phyloP scores from a whole-genome alignment of 1,284 basidiomycete genomes.

The Ustilago shanxiensis region DNA sequence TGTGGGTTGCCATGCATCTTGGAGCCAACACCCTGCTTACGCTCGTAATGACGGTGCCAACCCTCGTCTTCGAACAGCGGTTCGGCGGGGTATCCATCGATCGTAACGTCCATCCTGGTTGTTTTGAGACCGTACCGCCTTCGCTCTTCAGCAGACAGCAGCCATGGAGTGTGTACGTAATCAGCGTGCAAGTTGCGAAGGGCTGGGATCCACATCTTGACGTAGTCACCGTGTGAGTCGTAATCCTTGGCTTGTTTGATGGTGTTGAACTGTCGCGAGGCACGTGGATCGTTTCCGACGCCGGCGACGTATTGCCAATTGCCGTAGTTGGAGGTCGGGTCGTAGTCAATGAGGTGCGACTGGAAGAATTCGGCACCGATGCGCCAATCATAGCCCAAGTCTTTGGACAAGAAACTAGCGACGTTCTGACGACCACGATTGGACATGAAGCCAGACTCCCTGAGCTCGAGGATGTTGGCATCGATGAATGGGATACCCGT shows the following conservation, averaged over 20 bases:
- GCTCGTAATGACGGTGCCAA: slow-evolving; percentile 63
- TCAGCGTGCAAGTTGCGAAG: slow-evolving; percentile 70
- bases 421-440: slow-evolving; percentile 75
- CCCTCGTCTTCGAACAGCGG: slow-evolving; percentile 61
- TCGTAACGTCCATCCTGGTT: slow-evolving; percentile 58
- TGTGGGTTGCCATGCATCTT: slow-evolving; percentile 66
- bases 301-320: slow-evolving; percentile 72
- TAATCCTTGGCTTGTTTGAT: slow-evolving; percentile 75
- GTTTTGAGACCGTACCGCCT: slow-evolving; percentile 61
- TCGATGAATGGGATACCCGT: slow-evolving; percentile 75
- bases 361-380: slow-evolving; percentile 75
- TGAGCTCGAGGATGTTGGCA: slow-evolving; percentile 74
- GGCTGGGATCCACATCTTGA: slow-evolving; percentile 73
- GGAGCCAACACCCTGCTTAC: slow-evolving; percentile 61
- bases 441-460: slow-evolving; percentile 71
- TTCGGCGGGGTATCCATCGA: slow-evolving; percentile 56
- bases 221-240: slow-evolving; percentile 73
- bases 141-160: slow-evolving; percentile 55
- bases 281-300: slow-evolving; percentile 75
- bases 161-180: slow-evolving; percentile 66
- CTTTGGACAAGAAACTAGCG: slow-evolving; percentile 74
- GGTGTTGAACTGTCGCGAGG: slow-evolving; percentile 74
- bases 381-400: slow-evolving; percentile 73
- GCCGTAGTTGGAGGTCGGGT: slow-evolving; percentile 64
- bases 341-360: slow-evolving; percentile 70